Conservation (phyloP, 176 grass and related monocot genomes). For the Elymus sibiricus region DNA sequence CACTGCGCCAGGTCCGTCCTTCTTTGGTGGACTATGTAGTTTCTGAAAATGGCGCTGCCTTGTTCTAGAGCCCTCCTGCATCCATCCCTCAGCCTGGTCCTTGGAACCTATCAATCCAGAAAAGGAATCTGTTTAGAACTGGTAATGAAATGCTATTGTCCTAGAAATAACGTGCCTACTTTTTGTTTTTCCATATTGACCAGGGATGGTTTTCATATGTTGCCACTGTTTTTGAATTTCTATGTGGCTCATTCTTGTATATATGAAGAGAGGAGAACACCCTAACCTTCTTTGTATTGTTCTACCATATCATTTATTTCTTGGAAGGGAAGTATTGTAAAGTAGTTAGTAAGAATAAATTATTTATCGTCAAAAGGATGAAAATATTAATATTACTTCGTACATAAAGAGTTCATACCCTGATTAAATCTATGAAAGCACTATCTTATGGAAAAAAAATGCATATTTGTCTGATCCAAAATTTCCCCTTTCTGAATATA, state of each 20-base stretch:
- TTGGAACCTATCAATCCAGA: conserved; percentile 46
- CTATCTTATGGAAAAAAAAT: background rate
- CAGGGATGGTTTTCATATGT: background rate
- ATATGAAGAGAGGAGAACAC: background rate
- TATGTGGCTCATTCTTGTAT: conserved; percentile 13
- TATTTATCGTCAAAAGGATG: background rate
- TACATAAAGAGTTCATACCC: background rate
- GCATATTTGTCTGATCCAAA: background rate
- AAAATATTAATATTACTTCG: background rate
- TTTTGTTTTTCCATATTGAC: background rate
- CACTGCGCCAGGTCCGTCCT: too few relatives aligned
- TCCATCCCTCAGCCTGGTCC: conserved; percentile 44
- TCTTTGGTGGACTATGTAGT: conserved; percentile 15
- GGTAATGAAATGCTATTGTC: conserved; percentile 2
- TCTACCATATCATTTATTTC: conserved; percentile 18
- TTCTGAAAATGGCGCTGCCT: conserved; percentile 15
- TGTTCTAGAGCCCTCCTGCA: conserved; percentile 10
- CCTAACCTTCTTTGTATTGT: background rate
- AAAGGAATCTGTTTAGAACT: conserved; percentile 20
- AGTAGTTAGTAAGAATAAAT: background rate
- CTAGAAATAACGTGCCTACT: conserved; percentile 29
- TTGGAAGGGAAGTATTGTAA: background rate
- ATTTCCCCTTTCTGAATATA: background rate
- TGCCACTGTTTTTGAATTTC: background rate
- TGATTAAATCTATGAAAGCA: conserved; percentile 7